Evolutionary conservation across 306 rosid genomes (phyloP), one percentile per base, ranked within the genome.

Genomic region (Parietaria judaica): DNA sequence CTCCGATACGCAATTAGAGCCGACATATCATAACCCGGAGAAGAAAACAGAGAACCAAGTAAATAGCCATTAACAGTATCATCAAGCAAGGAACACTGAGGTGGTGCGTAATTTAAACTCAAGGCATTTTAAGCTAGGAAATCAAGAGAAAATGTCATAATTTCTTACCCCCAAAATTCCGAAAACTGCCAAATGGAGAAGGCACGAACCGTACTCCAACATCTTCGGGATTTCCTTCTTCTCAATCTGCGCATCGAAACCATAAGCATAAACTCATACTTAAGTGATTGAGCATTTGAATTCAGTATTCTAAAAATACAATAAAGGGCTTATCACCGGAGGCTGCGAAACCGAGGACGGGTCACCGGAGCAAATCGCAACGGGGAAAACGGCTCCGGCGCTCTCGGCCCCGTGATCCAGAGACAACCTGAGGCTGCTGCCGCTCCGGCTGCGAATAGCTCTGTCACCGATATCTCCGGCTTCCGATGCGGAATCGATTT

Each of bases 401-500:
- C 64, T 67, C 69, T 84, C 83, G 9, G 72, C 66, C 14, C 46
- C 74, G 59, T 54, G 68, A 39, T 79, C 87, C 11, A 78, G 56
- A 3, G 89, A 80, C n/a, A 78, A 52, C 15, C 50, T 60, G 41
- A 79, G 43, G 63, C 76, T 85, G 63, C 31, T 23, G 50, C 16
- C 51, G 64, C 36, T 80, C 44, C 54, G 69, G 67, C 66, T 78
- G 68, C 81, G 74, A 71, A 85, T 89, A 61, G 84, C 89, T 17
- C 96, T 73, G 63, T 91, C 95, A 34, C 98, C 95, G 12, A 85
- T 83, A 52, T 91, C 98, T 31, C 98, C 98, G 4, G 85, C 96
- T 74, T 91, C 89, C 17, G 97, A 87, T 57, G 83, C 89, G 59
- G 38, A 63, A 34, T 78, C 96, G 11, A 59, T 54, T 35, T 76